Conservation (phyloP, 306 rosid species). For the Trichosanthes cucumerina region DNA sequence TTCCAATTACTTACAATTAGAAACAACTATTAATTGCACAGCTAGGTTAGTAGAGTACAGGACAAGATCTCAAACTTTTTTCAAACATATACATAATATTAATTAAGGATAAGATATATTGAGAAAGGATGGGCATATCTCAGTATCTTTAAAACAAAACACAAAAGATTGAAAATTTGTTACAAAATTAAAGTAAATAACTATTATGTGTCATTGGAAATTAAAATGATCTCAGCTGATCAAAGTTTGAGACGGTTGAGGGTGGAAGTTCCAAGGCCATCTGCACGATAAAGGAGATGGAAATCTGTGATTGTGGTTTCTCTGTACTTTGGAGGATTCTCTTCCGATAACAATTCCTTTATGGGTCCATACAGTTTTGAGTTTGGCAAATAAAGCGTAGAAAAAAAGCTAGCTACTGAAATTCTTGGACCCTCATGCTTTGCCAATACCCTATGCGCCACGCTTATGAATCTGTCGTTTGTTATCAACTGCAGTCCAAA, state of each 20-base stretch:
- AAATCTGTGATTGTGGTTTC: constrained; percentile 10
- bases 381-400: neutral
- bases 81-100: too few relatives aligned
- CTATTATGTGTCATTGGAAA: neutral
- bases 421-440: constrained; percentile 22
- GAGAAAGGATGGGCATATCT: too few relatives aligned
- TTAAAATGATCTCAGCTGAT: neutral
- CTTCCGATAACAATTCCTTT: constrained; percentile 46
- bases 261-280: neutral
- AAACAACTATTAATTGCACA: too few relatives aligned
- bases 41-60: too few relatives aligned
- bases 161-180: neutral
- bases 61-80: neutral
- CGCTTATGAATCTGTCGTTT: constrained; percentile 24
- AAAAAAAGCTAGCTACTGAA: constrained; percentile 7
- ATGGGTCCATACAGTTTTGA: constrained; percentile 38
- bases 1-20: too few relatives aligned
- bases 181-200: too few relatives aligned
- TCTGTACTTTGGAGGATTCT: constrained; percentile 33
- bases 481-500: constrained; percentile 19
- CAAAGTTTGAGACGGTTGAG: neutral
- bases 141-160: too few relatives aligned
- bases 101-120: too few relatives aligned
- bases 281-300: neutral
- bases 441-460: constrained; percentile 20